A percentile compares a stretch with the other conserved stretches of the same genome.
phyloP scores from a whole-genome alignment of 2,329 filamentous ascomycete species.

The Colletotrichum sublineola region DNA sequence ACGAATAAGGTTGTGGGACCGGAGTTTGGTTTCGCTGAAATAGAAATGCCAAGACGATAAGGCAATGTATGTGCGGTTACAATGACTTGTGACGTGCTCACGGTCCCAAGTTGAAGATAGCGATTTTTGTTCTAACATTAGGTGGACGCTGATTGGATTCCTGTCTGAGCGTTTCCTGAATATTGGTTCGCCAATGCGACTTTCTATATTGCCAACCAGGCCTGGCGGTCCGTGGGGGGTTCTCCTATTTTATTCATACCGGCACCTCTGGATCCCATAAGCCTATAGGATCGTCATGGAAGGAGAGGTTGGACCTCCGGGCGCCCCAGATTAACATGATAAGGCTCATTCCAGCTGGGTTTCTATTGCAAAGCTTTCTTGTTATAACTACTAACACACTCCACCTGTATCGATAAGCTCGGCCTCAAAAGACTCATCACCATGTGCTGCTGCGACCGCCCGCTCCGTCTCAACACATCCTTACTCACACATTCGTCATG shows the following conservation, averaged over 20 bases:
- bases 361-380: neutral
- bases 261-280: no score
- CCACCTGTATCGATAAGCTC: neutral
- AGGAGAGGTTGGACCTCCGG: neutral
- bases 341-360: no score
- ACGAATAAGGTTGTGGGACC: neutral
- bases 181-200: no score
- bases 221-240: no score
- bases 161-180: neutral
- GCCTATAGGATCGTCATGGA: no score
- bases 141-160: neutral
- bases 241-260: no score
- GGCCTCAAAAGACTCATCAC: no score
- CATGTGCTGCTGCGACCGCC: neutral
- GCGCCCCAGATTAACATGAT: neutral
- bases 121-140: neutral
- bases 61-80: neutral
- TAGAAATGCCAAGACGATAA: no score
- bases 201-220: no score
- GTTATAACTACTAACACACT: neutral
- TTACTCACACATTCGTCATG: neutral
- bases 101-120: neutral
- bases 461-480: neutral
- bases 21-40: neutral
- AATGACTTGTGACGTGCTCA: neutral